Conservation (phyloP, 2,329 filamentous ascomycete genomes). For the Xylariaceae sp. region DNA sequence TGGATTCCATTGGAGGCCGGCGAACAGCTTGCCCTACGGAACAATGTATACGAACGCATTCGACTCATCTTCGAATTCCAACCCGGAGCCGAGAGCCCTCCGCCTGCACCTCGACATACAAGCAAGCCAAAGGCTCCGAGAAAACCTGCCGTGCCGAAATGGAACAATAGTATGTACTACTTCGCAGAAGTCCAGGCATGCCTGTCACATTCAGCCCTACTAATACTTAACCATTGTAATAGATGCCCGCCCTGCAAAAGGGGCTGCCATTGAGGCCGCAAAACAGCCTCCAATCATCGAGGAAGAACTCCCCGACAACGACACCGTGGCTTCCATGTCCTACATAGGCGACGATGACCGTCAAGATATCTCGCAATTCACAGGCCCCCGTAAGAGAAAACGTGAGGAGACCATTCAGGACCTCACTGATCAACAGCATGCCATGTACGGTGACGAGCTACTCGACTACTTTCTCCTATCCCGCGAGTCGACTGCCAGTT, state of each 20-base stretch:
- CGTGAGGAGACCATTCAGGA: conserved; percentile 61
- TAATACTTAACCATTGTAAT: conserved; percentile 25
- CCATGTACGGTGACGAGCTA: conserved; percentile 86
- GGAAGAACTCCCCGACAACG: conserved; percentile 78
- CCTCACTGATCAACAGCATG: conserved; percentile 75
- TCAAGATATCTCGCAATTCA: conserved; percentile 64
- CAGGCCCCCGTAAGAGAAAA: conserved; percentile 71
- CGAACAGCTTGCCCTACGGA: conserved; percentile 76
- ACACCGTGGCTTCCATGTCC: conserved; percentile 77
- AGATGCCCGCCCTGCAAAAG: conserved; percentile 37
- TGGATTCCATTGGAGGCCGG: conserved; percentile 90
- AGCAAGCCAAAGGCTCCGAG: conserved; percentile 79
- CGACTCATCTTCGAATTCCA: conserved; percentile 85
- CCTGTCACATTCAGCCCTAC: background rate
- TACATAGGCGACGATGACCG: conserved; percentile 82
- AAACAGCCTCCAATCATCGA: conserved; percentile 64
- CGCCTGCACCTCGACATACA: conserved; percentile 88
- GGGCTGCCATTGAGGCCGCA: conserved; percentile 62
- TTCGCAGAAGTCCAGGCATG: background rate
- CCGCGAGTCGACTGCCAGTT: conserved; percentile 70
- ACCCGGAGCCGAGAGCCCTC: conserved; percentile 80
- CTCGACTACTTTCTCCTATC: conserved; percentile 94
- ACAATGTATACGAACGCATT: conserved; percentile 80
- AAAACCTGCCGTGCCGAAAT: conserved; percentile 61
- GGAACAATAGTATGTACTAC: conserved; percentile 38